Conservation (phyloP, 23 red algal species). For the Gracilaria vermiculophylla region DNA sequence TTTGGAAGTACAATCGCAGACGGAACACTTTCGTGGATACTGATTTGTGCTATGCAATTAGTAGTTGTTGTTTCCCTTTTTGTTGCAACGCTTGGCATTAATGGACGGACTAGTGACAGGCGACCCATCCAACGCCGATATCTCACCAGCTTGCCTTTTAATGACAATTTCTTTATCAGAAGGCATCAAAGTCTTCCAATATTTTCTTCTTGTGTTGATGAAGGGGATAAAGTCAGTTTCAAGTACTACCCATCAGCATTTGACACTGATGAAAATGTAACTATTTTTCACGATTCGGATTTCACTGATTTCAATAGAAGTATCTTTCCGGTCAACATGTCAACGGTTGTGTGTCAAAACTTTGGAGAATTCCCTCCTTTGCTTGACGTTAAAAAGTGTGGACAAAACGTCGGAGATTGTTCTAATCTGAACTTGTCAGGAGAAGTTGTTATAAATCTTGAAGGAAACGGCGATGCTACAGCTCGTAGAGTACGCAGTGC, state of each 20-base stretch:
- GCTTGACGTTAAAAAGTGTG: not conserved
- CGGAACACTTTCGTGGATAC: no score
- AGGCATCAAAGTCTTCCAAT: not conserved
- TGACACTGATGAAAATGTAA: not conserved
- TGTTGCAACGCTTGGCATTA: no score
- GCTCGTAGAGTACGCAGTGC: no score
- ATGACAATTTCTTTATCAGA: not conserved
- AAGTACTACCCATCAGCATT: constrained; percentile 25
- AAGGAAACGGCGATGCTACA: no score
- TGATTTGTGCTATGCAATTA: no score
- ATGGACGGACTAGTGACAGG: no score
- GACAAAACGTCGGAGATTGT: not conserved
- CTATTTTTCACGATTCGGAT: not conserved
- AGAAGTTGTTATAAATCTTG: no score
- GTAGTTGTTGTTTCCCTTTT: no score
- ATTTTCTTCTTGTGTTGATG: not conserved
- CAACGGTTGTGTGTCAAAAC: not conserved
- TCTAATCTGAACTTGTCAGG: not conserved
- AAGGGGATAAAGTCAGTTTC: not conserved
- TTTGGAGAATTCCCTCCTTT: not conserved
- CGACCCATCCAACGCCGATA: not conserved
- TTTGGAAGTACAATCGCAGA: no score
- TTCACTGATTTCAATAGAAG: not conserved
- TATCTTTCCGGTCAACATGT: not conserved
- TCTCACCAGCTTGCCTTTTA: not conserved